These are phyloP conservation scores for Fusarium sp. DNA, from an alignment of 2,329 filamentous ascomycete genomes.

Conservation along the genomic window DNA sequence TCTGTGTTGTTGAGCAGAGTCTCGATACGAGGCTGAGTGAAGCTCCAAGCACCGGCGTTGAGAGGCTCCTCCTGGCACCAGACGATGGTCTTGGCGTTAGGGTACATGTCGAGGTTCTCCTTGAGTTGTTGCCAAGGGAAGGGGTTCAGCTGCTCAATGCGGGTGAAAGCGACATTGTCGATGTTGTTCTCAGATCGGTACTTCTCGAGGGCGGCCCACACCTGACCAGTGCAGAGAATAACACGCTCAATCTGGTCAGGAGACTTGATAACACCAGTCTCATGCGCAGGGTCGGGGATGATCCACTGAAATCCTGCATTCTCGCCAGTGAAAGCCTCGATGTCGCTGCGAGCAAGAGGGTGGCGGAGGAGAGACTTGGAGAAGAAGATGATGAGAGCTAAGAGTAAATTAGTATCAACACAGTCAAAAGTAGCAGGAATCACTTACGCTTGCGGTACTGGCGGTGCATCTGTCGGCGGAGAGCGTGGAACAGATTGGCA, in stretches of 20 bases:
- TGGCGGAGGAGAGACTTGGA: conserved; percentile 96
- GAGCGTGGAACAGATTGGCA: conserved; percentile 94
- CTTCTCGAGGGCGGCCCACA: conserved; percentile 90
- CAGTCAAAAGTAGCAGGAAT: neutral
- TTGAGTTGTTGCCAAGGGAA: conserved; percentile 98
- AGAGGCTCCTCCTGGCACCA: conserved; percentile 98
- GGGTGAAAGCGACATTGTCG: conserved; percentile 92
- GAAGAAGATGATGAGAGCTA: conserved; percentile 94
- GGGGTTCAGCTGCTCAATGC: conserved; percentile 96
- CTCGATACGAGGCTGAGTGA: conserved; percentile 97
- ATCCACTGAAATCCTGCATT: conserved; percentile 94
- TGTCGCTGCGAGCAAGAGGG: conserved; percentile 86
- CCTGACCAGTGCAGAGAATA: conserved; percentile 93
- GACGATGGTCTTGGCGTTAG: conserved; percentile 96
- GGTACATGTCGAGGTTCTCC: conserved; percentile 96
- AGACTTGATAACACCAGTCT: conserved; percentile 76
- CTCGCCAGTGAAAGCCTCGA: conserved; percentile 91
- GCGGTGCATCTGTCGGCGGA: conserved; percentile 97
- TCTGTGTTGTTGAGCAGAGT: conserved; percentile 93
- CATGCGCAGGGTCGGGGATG: conserved; percentile 88
- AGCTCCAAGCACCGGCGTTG: conserved; percentile 96
- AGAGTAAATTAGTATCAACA: conserved; percentile 31
- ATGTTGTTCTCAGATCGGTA: conserved; percentile 87
- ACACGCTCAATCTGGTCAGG: conserved; percentile 93
- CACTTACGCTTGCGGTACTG: conserved; percentile 98